Base-by-base conservation (phyloP, 75 land plant species). In the Pinus taeda region DNA sequence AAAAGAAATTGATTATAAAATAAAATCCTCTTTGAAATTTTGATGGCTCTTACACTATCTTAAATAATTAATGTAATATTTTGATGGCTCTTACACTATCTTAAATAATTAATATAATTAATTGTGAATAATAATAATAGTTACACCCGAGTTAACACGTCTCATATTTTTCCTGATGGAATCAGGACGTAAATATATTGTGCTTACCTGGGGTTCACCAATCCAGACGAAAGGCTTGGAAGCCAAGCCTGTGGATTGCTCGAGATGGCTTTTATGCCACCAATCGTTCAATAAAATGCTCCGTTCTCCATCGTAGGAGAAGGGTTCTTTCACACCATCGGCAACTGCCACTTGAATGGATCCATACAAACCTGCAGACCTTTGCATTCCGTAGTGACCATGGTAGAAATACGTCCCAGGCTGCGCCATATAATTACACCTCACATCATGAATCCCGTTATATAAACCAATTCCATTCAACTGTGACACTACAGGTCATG, bases 201-300 rank as follows among this genome's bases (percentile, higher is more conserved):
- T 33, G 33, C 2, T 33, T 33, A 88, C 97, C 88, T 94, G 84
- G 33, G 97, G 97, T 65, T 94, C 93, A 1, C 88, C 88, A 13
- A 92, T 93, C 87, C 88, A 94, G 57, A 60, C 77, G 61, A 94
- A 92, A 57, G 88, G 82, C 1, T 74, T 77, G 80, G 86, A 75
- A 24, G 80, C 66, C 36, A 94, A 77, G 29, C 81, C 83, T 15
- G 63, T 60, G 17, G 78, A 66, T 33, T 78, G 81, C 57, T 78
- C 80, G 59, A 56, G 57, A 57, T 69, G 69, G 42, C 70, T 60
- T 29, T 63, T 78, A 59, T 81, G 82, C 74, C 74, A 81, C 83
- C 83, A 81, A 69, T 81, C 83, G 82, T 64, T 81, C 5, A 81
- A 11, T 13, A 78, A 18, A 36, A 81, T 17, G 74, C 53, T 81